Evolutionary conservation across 2,329 filamentous ascomycete species (phyloP).

Genomic region (Cladosporium sp.): DNA sequence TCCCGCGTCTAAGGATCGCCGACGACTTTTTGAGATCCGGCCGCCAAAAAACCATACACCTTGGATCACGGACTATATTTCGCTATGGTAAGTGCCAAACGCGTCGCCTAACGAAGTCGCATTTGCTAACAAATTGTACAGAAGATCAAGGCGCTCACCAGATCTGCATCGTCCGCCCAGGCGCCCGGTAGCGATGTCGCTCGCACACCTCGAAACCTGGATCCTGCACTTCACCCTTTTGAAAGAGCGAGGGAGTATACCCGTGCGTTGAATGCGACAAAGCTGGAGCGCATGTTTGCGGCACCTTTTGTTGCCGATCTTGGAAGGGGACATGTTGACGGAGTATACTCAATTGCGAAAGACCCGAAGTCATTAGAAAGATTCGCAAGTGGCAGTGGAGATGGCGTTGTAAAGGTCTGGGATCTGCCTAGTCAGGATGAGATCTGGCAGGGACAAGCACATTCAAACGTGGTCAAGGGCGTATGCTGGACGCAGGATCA

Average conservation of each 20-base stretch:
- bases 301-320: constrained; percentile 83
- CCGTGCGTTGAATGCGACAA: constrained; percentile 77
- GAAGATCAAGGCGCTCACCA: constrained; percentile 68
- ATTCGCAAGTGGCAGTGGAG: constrained; percentile 77
- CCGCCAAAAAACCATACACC: background rate
- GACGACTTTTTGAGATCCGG: constrained; percentile 17
- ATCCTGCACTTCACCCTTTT: constrained; percentile 86
- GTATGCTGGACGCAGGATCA: constrained; percentile 85
- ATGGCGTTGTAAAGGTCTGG: constrained; percentile 94
- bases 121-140: background rate
- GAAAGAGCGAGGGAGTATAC: constrained; percentile 87
- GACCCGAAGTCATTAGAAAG: constrained; percentile 49
- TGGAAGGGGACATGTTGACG: constrained; percentile 88
- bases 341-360: constrained; percentile 55
- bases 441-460: constrained; percentile 75
- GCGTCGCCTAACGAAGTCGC: background rate
- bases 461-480: constrained; percentile 91
- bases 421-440: constrained; percentile 72
- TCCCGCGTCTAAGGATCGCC: background rate
- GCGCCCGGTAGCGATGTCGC: constrained; percentile 66
- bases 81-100: constrained; percentile 10
- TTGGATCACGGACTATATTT: constrained; percentile 13
- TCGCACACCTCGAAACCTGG: constrained; percentile 69
- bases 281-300: constrained; percentile 90
- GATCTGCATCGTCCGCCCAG: constrained; percentile 64